Base-by-base conservation (phyloP, 2,329 filamentous ascomycete genomes). In the Alternaria incomplexa region DNA sequence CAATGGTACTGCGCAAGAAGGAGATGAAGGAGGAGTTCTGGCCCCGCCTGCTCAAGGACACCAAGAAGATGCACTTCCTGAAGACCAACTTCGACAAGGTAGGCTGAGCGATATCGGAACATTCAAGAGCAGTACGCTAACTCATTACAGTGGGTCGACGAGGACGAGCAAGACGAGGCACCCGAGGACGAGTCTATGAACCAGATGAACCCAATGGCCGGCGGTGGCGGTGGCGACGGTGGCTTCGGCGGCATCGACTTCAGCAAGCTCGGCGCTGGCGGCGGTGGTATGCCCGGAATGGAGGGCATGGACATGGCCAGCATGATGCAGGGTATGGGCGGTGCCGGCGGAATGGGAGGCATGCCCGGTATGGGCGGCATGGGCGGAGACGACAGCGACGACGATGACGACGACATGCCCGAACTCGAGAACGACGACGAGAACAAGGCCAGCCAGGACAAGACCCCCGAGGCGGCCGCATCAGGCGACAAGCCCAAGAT, bases 71-170 rank as follows among this genome's bases (percentile, higher is more conserved):
- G 58, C 96, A 98, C 85, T 99, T 93, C 88, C 84, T 99, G 77
- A 97, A 97, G 90, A 98, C 96, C 69, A 91, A 99, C 85, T 99
- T 99, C 76, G 94, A 97, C 86, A 97, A 97, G 91, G 89, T 91
- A 80, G 64, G 86, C 73, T 12, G n/a, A 3, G 8, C 32, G 44
- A 17, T 20, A 26, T 11, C 5, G 10, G 8, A 23, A 13, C 13
- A 1, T 32, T 0, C 4, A 30, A 12, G 22, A 28, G 23, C 20
- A 47, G 6, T n/a, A 17, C n/a, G 44, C 73, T 79, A 73, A 80
- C 63, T 30, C 15, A 44, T 59, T 64, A 20, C 44, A 90, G 88
- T 97, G 94, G 94, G 92, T 97, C 76, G 94, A 97, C 73, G 93
- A 97, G 88, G 94, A 99, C 79, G 96, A 99, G 88, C 96, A 99